Evolutionary conservation across 306 rosid genomes (phyloP).

Genomic region (Rosa multiflora): DNA sequence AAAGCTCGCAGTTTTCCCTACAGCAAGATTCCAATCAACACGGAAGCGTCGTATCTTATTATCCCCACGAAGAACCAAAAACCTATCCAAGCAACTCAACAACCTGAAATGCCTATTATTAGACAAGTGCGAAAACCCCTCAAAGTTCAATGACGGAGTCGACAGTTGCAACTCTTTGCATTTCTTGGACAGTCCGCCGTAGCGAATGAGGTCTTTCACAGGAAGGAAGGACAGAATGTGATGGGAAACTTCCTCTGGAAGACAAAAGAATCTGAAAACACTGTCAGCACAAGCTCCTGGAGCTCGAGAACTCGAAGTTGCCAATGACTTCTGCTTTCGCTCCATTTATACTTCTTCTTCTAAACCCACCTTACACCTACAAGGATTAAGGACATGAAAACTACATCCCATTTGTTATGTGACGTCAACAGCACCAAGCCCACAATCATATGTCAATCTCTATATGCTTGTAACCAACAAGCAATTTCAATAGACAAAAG

Average conservation of each 20-base stretch:
- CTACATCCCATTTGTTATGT: no score
- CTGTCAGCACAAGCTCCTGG: background rate
- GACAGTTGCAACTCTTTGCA: background rate
- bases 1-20: background rate
- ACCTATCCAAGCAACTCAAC: slow-evolving; percentile 4
- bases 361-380: slow-evolving; percentile 2
- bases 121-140: background rate
- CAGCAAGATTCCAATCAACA: background rate
- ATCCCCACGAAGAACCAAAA: slow-evolving; percentile 1
- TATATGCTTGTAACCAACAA: no score
- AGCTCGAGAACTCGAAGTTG: background rate
- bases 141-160: slow-evolving; percentile 3
- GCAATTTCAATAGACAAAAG: no score
- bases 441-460: background rate
- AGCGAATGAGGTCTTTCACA: slow-evolving; percentile 6
- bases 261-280: background rate
- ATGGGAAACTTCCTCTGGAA: slow-evolving; percentile 8
- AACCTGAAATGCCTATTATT: background rate
- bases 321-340: background rate
- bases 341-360: background rate
- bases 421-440: background rate
- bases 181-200: background rate
- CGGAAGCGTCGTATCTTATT: background rate
- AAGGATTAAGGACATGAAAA: background rate
- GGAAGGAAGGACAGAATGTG: background rate